Conservation (phyloP, 441 rosid species). For the Gossypium schwendimanii region DNA sequence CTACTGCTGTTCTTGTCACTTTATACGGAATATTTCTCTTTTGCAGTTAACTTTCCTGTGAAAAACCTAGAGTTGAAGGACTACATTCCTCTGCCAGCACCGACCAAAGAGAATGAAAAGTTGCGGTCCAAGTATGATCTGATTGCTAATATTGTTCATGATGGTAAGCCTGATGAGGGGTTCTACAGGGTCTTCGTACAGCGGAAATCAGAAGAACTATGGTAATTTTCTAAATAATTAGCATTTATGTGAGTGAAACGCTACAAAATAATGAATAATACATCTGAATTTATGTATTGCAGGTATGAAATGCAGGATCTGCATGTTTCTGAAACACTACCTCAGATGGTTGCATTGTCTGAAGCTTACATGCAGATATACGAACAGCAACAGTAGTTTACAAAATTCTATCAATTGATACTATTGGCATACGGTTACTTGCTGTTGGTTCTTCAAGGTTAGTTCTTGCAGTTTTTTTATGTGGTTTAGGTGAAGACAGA, state of each 20-base stretch:
- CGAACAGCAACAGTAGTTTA: conserved; percentile 61
- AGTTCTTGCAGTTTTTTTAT: neutral
- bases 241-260: neutral
- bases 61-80: conserved; percentile 88
- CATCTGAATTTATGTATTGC: conserved; percentile 10
- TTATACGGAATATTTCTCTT: conserved; percentile 2
- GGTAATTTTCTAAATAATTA: conserved; percentile 34
- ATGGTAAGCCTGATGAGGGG: conserved; percentile 86
- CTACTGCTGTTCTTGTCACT: neutral
- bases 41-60: conserved; percentile 90
- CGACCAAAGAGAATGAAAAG: conserved; percentile 44
- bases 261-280: neutral
- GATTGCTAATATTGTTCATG: conserved; percentile 84
- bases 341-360: conserved; percentile 89
- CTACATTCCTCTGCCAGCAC: conserved; percentile 75
- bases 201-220: conserved; percentile 81
- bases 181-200: conserved; percentile 87
- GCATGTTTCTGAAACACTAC: conserved; percentile 86
- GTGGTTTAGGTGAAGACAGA: neutral
- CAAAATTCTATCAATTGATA: neutral
- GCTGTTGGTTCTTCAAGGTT: neutral
- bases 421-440: neutral
- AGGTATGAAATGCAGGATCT: conserved; percentile 99
- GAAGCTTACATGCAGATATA: conserved; percentile 94
- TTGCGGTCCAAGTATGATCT: conserved; percentile 71